Base-by-base conservation (phyloP, 2,329 filamentous ascomycete genomes). In the Metarhizium guizhouense region DNA sequence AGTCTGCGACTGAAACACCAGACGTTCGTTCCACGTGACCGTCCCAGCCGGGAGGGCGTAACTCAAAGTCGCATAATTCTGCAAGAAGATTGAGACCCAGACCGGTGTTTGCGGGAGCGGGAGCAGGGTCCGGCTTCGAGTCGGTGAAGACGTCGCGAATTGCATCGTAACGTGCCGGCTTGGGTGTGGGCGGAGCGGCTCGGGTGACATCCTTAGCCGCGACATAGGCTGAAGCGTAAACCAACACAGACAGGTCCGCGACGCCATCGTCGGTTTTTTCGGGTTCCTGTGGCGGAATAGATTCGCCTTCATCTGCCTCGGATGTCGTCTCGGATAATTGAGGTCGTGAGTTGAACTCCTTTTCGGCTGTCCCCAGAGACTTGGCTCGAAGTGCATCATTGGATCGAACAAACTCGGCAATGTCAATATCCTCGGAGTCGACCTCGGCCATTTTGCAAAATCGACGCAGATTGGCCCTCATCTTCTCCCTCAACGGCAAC, bases 131-230 rank as follows among this genome's bases (percentile, higher is more conserved):
- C 20, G 71, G 69, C 55, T 68, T 70, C 7, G 68, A 65, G 54
- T 70, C 64, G 13, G 70, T 70, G 58, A 75, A 75, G 34, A 75
- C 68, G 56, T 75, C 73, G n/a, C 69, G 68, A 53, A 71, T 70
- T n/a, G 69, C 69, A 58, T 71, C 69, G 52, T 71, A 71, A 51
- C 67, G 66, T 53, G 67, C 66, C 32, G 62, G 63, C 56, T 70
- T 70, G 2, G 68, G 62, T 2, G 62, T 60, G 32, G 65, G 59
- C 16, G 62, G 61, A 6, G 64, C 59, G 4, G 59, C 59, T 52
- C 64, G 65, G 14, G 59, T 63, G 7, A 59, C 55, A 40, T 67
- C 63, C 53, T 68, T 61, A 11, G 67, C 66, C 51, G 64, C 64
- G 10, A 68, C 59, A 56, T 64, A 69, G 25, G 68, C 68, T 20